phyloP scores from a whole-genome alignment of 192 early-diverging fungal species.

The Coemansia sp. region DNA sequence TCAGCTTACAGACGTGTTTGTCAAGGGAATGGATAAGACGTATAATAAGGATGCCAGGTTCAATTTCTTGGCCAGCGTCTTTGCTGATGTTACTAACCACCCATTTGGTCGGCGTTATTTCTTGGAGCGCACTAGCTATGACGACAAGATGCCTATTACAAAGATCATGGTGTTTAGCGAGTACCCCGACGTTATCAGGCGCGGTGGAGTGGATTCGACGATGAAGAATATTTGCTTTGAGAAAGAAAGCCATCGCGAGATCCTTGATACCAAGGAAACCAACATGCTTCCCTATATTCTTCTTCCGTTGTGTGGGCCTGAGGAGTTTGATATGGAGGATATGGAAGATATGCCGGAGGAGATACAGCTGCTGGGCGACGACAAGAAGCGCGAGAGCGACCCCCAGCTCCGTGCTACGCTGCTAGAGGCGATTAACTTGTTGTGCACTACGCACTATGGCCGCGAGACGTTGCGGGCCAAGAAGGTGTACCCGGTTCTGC shows the following conservation, averaged over 20 bases:
- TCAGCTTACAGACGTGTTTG: constrained; percentile 89
- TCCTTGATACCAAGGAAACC: constrained; percentile 71
- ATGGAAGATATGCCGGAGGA: constrained; percentile 94
- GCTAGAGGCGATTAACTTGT: constrained; percentile 78
- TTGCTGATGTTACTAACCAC: constrained; percentile 83
- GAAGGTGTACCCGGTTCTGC: constrained; percentile 85
- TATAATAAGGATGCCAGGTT: constrained; percentile 83
- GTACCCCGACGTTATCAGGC: constrained; percentile 80
- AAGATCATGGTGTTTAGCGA: constrained; percentile 88
- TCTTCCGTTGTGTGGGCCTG: constrained; percentile 85
- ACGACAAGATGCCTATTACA: constrained; percentile 72
- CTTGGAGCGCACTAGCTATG: constrained; percentile 65
- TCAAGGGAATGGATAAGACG: constrained; percentile 72
- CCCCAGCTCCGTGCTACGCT: constrained; percentile 71
- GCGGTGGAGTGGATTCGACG: constrained; percentile 83
- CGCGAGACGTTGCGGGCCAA: constrained; percentile 79
- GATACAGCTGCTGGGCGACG: constrained; percentile 79
- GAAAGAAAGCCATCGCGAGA: constrained; percentile 63
- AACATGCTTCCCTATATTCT: constrained; percentile 88
- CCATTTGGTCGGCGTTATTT: constrained; percentile 72
- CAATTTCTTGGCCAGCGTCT: constrained; percentile 88
- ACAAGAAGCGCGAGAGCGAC: constrained; percentile 86
- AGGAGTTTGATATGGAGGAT: constrained; percentile 91
- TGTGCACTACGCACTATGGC: constrained; percentile 75
- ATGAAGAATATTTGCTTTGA: constrained; percentile 93